Base-by-base conservation (phyloP, 805 yeast genomes). In the Saitoella complicata region DNA sequence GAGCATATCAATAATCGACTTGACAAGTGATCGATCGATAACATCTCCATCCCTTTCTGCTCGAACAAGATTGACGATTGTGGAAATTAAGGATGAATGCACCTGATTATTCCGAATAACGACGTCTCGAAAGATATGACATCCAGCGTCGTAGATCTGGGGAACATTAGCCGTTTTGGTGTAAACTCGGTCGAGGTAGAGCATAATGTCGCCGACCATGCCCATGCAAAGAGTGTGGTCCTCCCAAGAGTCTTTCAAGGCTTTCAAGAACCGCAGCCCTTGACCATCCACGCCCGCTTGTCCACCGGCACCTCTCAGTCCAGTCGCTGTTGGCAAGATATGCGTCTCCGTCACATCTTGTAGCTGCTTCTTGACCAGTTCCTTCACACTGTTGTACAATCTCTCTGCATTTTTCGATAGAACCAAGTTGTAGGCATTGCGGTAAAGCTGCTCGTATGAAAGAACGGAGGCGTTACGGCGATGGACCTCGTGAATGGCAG, bases 101-200 rank as follows among this genome's bases (percentile, higher is more conserved):
- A 66, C 65, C 41, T 68, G 55, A 34, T 74, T 63, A 41, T 65
- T 62, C 47, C 71, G 70, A 34, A 86, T 61, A 5, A 85, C 67
- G 30, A 67, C 63, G 36, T 74, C 77, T 47, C 80, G 71, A 58
- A 84, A 86, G 6, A 77, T 58, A 32, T 70, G 70, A 29, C 85
- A 66, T 0, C 94, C 93, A 41, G 78, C 67, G 55, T 86, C 95
- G 55, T 78, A 79, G 2, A 80, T 68, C 46, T 77, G 63, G 4
- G 80, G 75, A 42, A 75, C 63, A 52, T 73, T 77, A 32, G 62
- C 59, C 50, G 80, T 87, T 51, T 75, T 77, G 31, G 86, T 81
- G 53, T 81, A 85, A 0, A 83, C 94, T 39, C 94, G 70, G 56
- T 86, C 94, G 56, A 87, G 60, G 55, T 86, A 86, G 81, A 86